Conservation (phyloP, 768 basidiomycete genomes). For the Tricholoma furcatifolium region DNA sequence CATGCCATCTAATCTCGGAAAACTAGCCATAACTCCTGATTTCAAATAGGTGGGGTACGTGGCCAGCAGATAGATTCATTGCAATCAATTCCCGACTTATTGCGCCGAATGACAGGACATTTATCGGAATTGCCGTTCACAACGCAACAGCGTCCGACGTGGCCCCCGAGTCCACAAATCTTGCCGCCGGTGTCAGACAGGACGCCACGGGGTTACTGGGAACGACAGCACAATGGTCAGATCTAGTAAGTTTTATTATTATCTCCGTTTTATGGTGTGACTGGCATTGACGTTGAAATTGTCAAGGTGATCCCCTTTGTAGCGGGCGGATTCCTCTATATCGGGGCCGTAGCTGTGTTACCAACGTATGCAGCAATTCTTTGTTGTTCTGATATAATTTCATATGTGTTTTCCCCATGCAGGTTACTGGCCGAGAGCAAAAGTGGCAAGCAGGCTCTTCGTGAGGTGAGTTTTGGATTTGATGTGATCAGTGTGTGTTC, state of each 20-base stretch:
- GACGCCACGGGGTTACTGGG: slow-evolving; percentile 77
- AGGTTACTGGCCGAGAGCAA: slow-evolving; percentile 84
- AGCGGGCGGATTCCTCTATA: slow-evolving; percentile 90
- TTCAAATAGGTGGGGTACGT: slow-evolving; percentile 40
- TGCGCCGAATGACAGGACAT: slow-evolving; percentile 51
- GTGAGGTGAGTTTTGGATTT: slow-evolving; percentile 58
- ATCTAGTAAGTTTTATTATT: slow-evolving; percentile 59
- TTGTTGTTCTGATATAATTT: slow-evolving; percentile 9
- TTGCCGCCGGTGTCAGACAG: slow-evolving; percentile 77
- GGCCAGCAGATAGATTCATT: background rate
- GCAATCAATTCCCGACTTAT: background rate
- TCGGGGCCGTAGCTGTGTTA: slow-evolving; percentile 88
- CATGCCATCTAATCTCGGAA: slow-evolving; percentile 21
- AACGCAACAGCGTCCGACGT: slow-evolving; percentile 59
- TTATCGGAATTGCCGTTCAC: slow-evolving; percentile 86
- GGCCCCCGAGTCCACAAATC: slow-evolving; percentile 46
- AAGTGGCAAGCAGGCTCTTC: slow-evolving; percentile 84
- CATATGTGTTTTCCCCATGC: slow-evolving; percentile 7
- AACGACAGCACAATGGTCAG: slow-evolving; percentile 74
- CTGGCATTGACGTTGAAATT: slow-evolving; percentile 9
- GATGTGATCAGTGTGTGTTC: slow-evolving; percentile 9
- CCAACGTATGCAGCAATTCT: slow-evolving; percentile 64
- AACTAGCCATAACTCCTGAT: slow-evolving; percentile 11
- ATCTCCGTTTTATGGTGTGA: slow-evolving; percentile 1
- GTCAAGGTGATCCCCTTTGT: slow-evolving; percentile 83